phyloP scores from a whole-genome alignment of 805 yeast genomes.

The Gaillardinia entomophila region DNA sequence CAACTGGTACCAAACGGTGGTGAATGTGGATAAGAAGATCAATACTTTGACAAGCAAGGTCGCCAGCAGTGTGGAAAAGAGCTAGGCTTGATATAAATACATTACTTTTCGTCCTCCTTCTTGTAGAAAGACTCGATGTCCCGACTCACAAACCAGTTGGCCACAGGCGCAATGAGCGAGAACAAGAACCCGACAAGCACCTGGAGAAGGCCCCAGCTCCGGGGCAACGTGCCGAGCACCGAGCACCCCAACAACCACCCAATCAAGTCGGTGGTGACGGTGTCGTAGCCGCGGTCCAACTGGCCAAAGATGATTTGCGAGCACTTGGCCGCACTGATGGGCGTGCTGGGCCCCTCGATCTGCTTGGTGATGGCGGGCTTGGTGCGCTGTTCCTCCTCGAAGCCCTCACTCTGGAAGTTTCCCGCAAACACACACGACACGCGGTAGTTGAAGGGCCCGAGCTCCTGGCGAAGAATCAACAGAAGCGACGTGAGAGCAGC shows the following conservation, averaged over 20 bases:
- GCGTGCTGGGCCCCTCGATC: conserved; percentile 80
- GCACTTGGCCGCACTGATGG: conserved; percentile 64
- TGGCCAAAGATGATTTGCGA: conserved; percentile 52
- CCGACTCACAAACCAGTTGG: conserved; percentile 42
- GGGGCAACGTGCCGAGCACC: conserved; percentile 65
- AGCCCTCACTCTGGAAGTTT: conserved; percentile 87
- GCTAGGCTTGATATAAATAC: too few relatives aligned
- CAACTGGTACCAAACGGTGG: conserved; percentile 41
- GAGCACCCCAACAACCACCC: conserved; percentile 76
- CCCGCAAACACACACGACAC: conserved; percentile 84
- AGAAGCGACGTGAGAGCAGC: conserved; percentile 75
- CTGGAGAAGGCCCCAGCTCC: conserved; percentile 49
- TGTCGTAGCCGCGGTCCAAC: conserved; percentile 61
- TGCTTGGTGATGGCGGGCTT: conserved; percentile 78
- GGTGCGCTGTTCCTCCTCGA: conserved; percentile 66
- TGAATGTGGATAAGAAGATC: conserved; percentile 28
- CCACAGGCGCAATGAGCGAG: conserved; percentile 48
- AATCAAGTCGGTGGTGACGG: conserved; percentile 73
- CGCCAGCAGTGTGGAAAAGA: too few relatives aligned
- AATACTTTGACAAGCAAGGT: conserved; percentile 23
- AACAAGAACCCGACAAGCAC: conserved; percentile 29
- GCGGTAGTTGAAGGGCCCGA: conserved; percentile 56
- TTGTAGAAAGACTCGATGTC: conserved; percentile 49
- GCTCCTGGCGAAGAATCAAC: conserved; percentile 77
- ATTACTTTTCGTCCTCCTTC: too few relatives aligned